Conservation (phyloP, 352 stramenopile species). For the Phytophthora agathidicida region DNA sequence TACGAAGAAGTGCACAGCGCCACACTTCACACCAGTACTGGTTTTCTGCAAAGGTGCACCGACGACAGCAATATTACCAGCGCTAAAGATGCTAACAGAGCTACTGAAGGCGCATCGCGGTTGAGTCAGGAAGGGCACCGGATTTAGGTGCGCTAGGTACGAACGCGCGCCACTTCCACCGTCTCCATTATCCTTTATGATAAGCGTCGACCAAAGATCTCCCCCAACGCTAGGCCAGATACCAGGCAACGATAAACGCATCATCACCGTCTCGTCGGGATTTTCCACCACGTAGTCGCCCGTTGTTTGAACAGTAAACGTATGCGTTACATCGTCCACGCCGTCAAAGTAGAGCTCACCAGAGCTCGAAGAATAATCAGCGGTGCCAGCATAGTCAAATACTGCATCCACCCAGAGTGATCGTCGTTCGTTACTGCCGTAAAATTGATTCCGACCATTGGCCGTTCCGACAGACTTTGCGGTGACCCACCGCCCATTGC, state of each 20-base stretch:
- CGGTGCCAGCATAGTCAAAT: slow-evolving; percentile 91
- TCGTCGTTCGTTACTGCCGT: slow-evolving; percentile 83
- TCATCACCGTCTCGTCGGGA: slow-evolving; percentile 90
- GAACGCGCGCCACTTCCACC: slow-evolving; percentile 79
- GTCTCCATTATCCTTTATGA: slow-evolving; percentile 92
- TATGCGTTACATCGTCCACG: slow-evolving; percentile 47
- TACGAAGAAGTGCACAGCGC: slow-evolving; percentile 74
- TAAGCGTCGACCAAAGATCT: slow-evolving; percentile 86
- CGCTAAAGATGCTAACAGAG: slow-evolving; percentile 67
- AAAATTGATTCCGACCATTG: slow-evolving; percentile 90
- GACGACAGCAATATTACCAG: slow-evolving; percentile 70
- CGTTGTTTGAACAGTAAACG: slow-evolving; percentile 87
- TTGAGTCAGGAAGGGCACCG: slow-evolving; percentile 36
- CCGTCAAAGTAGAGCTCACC: slow-evolving; percentile 73
- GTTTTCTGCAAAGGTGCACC: slow-evolving; percentile 62
- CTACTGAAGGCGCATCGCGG: slow-evolving; percentile 50
- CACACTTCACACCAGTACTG: slow-evolving; percentile 42
- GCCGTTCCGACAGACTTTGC: slow-evolving; percentile 82
- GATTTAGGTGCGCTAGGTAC: slow-evolving; percentile 66
- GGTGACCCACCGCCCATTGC: slow-evolving; percentile 59
- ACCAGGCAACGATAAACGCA: slow-evolving; percentile 91
- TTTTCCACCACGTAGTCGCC: slow-evolving; percentile 91
- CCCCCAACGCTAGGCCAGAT: slow-evolving; percentile 92
- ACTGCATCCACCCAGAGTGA: slow-evolving; percentile 78
- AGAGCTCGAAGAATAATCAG: slow-evolving; percentile 86